Evolutionary conservation across 305 asterid species (phyloP).

Genomic region (Striga hermonthica): DNA sequence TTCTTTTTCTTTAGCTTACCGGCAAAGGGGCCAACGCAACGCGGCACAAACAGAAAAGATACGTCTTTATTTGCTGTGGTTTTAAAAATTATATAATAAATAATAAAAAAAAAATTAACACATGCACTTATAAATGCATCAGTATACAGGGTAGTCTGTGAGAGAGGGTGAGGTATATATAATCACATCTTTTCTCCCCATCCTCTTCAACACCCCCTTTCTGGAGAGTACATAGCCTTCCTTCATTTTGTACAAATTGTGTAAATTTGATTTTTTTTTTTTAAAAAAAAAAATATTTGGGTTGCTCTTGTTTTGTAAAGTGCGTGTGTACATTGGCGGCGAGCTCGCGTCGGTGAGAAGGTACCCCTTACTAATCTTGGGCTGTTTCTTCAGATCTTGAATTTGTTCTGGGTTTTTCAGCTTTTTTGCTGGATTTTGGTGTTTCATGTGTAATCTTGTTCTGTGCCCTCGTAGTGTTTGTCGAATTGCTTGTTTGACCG

Average conservation of each 20-base stretch:
- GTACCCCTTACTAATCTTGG: conserved; percentile 28
- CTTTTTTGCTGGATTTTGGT: neutral
- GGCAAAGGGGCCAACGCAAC: too few relatives aligned
- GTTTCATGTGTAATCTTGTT: neutral
- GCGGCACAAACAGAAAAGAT: too few relatives aligned
- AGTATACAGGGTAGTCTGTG: conserved; percentile 14
- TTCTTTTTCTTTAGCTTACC: too few relatives aligned
- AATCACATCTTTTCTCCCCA: conserved; percentile 31
- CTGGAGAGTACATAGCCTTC: conserved; percentile 25
- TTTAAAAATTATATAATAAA: neutral
- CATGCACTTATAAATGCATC: conserved; percentile 24
- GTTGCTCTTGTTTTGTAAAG: neutral
- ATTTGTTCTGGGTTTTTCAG: conserved; percentile 18
- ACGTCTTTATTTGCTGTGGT: neutral
- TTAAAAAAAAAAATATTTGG: too few relatives aligned
- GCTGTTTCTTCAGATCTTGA: conserved; percentile 34
- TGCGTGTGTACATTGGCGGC: neutral
- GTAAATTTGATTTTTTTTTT: neutral
- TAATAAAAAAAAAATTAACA: neutral
- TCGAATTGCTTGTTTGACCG: conserved; percentile 9
- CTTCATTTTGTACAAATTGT: conserved; percentile 5
- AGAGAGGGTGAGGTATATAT: conserved; percentile 30
- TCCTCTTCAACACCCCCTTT: conserved; percentile 30
- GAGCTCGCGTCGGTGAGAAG: neutral
- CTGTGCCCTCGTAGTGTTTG: conserved; percentile 31